These are phyloP conservation scores for Anethum foeniculum DNA, from an alignment of 140 eudicot genomes.

Conservation along the genomic window DNA sequence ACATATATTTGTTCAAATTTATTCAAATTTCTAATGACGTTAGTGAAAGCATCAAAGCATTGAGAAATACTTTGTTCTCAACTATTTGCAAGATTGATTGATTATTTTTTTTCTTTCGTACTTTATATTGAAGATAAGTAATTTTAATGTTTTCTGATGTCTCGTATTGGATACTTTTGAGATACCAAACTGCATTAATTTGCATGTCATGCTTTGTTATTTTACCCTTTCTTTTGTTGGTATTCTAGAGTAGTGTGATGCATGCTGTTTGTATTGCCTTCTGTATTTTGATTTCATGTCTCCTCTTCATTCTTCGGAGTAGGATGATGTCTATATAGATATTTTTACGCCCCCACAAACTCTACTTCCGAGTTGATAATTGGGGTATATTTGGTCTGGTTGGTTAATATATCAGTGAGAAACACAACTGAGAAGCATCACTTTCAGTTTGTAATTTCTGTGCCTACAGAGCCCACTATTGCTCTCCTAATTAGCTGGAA, in stretches of 20 bases:
- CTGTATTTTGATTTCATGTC: not conserved
- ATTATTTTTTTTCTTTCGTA: not conserved
- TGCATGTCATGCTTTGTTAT: not conserved
- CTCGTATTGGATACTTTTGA: not conserved
- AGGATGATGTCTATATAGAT: not conserved
- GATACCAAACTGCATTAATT: not conserved
- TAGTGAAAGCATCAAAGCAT: not conserved
- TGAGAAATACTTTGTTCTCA: not conserved
- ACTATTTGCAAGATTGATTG: not conserved
- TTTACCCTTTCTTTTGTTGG: not conserved
- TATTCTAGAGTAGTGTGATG: not conserved
- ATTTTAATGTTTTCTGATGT: not conserved
- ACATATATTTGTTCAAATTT: not conserved
- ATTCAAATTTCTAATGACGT: not conserved
- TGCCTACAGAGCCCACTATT: not conserved
- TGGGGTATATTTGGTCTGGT: not conserved
- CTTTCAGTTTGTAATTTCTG: not conserved
- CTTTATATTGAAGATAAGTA: not conserved
- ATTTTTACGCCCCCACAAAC: not conserved
- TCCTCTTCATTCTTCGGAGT: not conserved
- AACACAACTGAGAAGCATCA: not conserved
- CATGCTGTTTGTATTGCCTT: not conserved
- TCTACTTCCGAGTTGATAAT: not conserved
- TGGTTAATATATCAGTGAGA: not conserved
- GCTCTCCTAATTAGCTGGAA: slow-evolving; percentile 1